phyloP scores from a whole-genome alignment of 2,329 filamentous ascomycete genomes.

The Zalaria obscura region DNA sequence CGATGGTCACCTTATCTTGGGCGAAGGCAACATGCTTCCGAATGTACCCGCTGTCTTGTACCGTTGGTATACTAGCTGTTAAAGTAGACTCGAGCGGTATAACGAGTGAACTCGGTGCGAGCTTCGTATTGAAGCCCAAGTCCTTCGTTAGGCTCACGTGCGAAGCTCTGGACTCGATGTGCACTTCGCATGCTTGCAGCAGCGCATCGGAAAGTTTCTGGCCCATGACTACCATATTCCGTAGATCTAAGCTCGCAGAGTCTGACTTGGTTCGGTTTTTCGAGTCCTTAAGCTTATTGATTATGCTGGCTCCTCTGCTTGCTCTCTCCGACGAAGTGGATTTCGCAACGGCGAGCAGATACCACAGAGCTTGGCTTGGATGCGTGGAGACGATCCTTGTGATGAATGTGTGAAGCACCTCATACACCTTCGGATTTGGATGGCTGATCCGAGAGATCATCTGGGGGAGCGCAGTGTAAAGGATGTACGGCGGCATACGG shows the following conservation, averaged over 20 bases:
- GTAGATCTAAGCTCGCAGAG: constrained; percentile 45
- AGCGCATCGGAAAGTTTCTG: constrained; percentile 75
- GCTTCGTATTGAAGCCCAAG: constrained; percentile 70
- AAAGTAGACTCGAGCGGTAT: constrained; percentile 79
- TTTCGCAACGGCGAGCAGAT: constrained; percentile 73
- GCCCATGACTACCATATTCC: constrained; percentile 57
- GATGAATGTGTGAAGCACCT: constrained; percentile 65
- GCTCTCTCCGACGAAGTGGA: constrained; percentile 59
- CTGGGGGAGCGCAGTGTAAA: constrained; percentile 76
- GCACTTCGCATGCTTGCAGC: constrained; percentile 64
- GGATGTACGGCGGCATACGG: constrained; percentile 59
- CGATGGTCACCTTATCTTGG: constrained; percentile 71
- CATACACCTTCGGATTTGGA: constrained; percentile 62
- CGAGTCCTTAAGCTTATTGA: constrained; percentile 29
- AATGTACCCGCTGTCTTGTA: constrained; percentile 53
- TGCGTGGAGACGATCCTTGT: constrained; percentile 74
- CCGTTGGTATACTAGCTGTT: constrained; percentile 62
- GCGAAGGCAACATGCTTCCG: constrained; percentile 74
- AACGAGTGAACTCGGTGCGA: constrained; percentile 70
- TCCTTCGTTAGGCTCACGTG: constrained; percentile 64
- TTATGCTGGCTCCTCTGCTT: constrained; percentile 30
- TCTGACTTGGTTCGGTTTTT: constrained; percentile 43
- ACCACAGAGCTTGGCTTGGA: constrained; percentile 86
- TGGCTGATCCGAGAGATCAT: constrained; percentile 94
- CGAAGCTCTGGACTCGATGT: constrained; percentile 55